Percentiles rank a stretch among this genome's conserved stretches.
These are phyloP conservation scores for Selaginella moellendorffii DNA, from an alignment of 75 land plant genomes.

Conservation along the genomic window DNA sequence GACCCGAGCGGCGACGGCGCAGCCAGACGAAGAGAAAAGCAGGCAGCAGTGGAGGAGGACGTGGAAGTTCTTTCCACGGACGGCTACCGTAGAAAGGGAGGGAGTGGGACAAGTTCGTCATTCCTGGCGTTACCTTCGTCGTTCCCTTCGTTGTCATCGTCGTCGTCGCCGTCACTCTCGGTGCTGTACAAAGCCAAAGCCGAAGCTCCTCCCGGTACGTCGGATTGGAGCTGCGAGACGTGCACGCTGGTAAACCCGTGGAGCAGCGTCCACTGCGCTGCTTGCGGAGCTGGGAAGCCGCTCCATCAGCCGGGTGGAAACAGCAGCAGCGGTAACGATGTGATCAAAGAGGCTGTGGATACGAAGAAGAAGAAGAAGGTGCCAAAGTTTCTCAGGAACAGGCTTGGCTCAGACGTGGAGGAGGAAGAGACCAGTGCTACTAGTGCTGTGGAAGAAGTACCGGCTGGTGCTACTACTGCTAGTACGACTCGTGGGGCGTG, in stretches of 20 bases:
- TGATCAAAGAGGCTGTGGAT: conserved; percentile 14
- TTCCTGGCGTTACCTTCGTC: not conserved
- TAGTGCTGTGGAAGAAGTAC: conserved; percentile 17
- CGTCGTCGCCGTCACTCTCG: too few relatives aligned
- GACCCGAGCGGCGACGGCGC: too few relatives aligned
- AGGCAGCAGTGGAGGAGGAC: conserved; percentile 20
- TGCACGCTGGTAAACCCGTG: conserved; percentile 24
- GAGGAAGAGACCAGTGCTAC: conserved; percentile 29
- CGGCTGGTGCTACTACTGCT: conserved; percentile 7
- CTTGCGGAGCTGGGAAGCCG: conserved; percentile 25
- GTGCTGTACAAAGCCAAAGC: too few relatives aligned
- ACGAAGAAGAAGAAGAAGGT: conserved; percentile 51
- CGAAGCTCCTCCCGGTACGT: not conserved
- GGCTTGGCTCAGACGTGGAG: conserved; percentile 62
- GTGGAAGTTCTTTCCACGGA: conserved; percentile 71
- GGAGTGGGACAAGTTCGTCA: conserved; percentile 29
- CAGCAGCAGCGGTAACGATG: too few relatives aligned
- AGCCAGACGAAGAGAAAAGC: too few relatives aligned
- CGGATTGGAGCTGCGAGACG: conserved; percentile 25
- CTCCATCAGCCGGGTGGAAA: too few relatives aligned
- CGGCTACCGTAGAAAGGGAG: conserved; percentile 56
- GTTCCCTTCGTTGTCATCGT: not conserved
- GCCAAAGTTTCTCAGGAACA: conserved; percentile 49
- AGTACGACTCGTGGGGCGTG: conserved; percentile 54
- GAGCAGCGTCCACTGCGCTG: conserved; percentile 15